A percentile compares a stretch with the other conserved stretches of the same genome.
Conservation (phyloP, 2,329 filamentous ascomycete species). For the Clarireedia homoeocarpa region DNA sequence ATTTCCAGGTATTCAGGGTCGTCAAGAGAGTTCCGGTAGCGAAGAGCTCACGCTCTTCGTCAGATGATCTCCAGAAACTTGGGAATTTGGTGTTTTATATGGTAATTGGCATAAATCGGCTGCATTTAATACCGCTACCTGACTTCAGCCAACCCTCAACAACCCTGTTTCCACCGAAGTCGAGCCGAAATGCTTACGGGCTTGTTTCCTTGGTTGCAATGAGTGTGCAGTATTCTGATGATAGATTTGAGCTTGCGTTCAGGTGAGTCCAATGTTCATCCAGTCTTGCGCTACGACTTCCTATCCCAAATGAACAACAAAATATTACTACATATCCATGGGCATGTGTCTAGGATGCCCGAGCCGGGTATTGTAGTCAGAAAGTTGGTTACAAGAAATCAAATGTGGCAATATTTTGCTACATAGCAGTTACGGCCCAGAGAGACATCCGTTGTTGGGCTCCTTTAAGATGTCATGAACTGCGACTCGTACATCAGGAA, state of each 20-base stretch:
- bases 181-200: constrained; percentile 44
- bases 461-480: neutral
- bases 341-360: too few species aligned
- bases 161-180: constrained; percentile 35
- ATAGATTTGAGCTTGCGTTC: constrained; percentile 60
- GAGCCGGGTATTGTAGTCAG: too few species aligned
- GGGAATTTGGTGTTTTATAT: constrained; percentile 60
- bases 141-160: constrained; percentile 46
- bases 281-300: neutral
- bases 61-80: constrained; percentile 58
- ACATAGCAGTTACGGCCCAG: too few species aligned
- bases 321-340: too few species aligned
- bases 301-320: neutral
- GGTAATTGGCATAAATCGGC: constrained; percentile 59
- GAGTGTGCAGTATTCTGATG: constrained; percentile 52
- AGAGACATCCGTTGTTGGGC: too few species aligned
- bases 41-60: constrained; percentile 50
- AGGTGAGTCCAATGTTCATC: constrained; percentile 24
- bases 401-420: too few species aligned
- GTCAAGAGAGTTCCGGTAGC: constrained; percentile 50
- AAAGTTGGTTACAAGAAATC: too few species aligned
- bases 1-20: constrained; percentile 62
- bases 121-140: constrained; percentile 59
- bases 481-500: neutral
- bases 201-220: constrained; percentile 54